Percentiles rank a stretch among this genome's conserved stretches.
Evolutionary conservation across 2,329 filamentous ascomycete species (phyloP).

Genomic region (Gliomastix tumulicola): DNA sequence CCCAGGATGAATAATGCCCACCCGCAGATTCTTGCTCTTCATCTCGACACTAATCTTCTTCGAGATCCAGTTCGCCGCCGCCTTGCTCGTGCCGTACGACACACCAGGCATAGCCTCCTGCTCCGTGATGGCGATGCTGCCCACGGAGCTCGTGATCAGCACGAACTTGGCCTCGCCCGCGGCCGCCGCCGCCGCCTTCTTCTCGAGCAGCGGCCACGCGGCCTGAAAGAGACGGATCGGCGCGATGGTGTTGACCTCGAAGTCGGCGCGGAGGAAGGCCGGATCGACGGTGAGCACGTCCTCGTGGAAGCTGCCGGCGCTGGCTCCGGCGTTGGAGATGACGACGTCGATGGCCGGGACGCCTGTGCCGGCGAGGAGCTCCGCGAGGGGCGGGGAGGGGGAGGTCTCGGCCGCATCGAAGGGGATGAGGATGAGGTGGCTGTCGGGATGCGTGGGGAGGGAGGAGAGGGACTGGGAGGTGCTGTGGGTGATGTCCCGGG

Average conservation of each 20-base stretch:
- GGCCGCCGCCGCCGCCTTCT: slow-evolving; percentile 15
- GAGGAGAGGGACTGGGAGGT: slow-evolving; percentile 19
- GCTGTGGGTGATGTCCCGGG: slow-evolving; percentile 20
- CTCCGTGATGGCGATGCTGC: slow-evolving; percentile 9
- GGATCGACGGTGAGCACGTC: slow-evolving; percentile 3
- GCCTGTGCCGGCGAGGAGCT: slow-evolving; percentile 11
- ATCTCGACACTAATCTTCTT: slow-evolving; percentile 19
- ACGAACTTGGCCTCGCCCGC: slow-evolving; percentile 11
- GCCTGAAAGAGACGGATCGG: slow-evolving; percentile 36
- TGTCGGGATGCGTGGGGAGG: slow-evolving; percentile 25
- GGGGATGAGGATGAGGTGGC: slow-evolving; percentile 26
- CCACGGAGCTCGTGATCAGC: slow-evolving; percentile 7
- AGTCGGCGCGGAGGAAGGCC: slow-evolving; percentile 3
- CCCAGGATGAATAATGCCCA: slow-evolving; percentile 22
- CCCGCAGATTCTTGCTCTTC: slow-evolving; percentile 19
- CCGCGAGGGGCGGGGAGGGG: slow-evolving; percentile 16
- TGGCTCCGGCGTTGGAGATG: slow-evolving; percentile 44
- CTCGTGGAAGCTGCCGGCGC: not conserved
- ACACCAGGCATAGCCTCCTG: slow-evolving; percentile 18
- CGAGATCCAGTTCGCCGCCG: slow-evolving; percentile 20
- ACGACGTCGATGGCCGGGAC: slow-evolving; percentile 40
- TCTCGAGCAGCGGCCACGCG: slow-evolving; percentile 26
- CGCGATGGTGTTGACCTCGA: slow-evolving; percentile 19
- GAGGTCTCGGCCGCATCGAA: slow-evolving; percentile 22
- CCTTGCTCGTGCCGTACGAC: slow-evolving; percentile 37